Evolutionary conservation across 2,329 filamentous ascomycete species (phyloP).

Genomic region (Sporothrix pallida): DNA sequence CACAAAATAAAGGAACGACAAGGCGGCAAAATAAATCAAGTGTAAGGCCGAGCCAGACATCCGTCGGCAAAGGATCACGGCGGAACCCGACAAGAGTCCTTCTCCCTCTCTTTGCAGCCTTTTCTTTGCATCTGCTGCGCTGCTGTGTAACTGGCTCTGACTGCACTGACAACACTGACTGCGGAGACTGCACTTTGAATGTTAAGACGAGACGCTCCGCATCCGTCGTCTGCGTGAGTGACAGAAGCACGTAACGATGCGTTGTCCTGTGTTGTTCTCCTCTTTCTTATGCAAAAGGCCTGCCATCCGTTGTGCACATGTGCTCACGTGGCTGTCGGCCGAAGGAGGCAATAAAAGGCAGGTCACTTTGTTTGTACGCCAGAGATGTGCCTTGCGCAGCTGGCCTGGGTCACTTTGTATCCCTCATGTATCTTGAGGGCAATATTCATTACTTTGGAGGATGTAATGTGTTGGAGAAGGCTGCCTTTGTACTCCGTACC

Average conservation of each 20-base stretch:
- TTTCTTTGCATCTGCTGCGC: background rate
- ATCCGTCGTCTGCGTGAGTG: background rate
- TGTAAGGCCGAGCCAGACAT: background rate
- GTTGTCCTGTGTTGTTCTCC: background rate
- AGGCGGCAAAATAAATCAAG: background rate
- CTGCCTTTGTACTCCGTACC: background rate
- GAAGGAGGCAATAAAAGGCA: constrained; percentile 22
- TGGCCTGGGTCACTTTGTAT: background rate
- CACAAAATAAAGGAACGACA: background rate
- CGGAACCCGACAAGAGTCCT: background rate
- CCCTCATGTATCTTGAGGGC: background rate
- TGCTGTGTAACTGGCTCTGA: background rate
- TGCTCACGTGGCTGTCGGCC: constrained; percentile 7
- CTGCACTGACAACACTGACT: background rate
- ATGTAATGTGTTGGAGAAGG: background rate
- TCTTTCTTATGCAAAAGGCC: background rate
- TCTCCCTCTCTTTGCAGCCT: background rate
- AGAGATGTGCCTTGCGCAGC: background rate
- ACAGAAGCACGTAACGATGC: background rate
- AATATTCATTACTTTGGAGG: background rate
- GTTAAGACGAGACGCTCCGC: background rate
- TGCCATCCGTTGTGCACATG: background rate
- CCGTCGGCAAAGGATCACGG: background rate
- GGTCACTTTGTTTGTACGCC: background rate
- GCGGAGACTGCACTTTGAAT: background rate